Evolutionary conservation across 2,329 filamentous ascomycete genomes (phyloP).

Genomic region (Septoria petroselini): DNA sequence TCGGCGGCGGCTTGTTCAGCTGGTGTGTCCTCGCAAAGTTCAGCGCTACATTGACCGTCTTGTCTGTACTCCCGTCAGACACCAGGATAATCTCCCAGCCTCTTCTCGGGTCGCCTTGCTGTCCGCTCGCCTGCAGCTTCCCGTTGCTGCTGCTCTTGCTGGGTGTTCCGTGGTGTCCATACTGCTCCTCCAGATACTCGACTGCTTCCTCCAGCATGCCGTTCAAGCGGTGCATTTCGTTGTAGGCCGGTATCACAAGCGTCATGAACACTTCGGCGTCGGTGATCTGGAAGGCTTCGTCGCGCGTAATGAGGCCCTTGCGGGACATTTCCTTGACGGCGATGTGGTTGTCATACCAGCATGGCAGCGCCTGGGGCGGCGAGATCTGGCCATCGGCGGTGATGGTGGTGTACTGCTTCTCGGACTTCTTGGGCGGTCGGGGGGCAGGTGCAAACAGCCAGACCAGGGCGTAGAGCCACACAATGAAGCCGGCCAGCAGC

Average conservation of each 20-base stretch:
- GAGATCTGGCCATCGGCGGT: conserved; percentile 60
- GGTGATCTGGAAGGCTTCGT: conserved; percentile 61
- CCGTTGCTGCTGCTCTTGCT: conserved; percentile 36
- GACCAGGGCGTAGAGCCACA: conserved; percentile 12
- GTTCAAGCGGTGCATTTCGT: conserved; percentile 78
- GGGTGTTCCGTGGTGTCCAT: conserved; percentile 43
- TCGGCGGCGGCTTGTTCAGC: conserved; percentile 42
- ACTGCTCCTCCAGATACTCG: conserved; percentile 73
- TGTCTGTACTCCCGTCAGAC: conserved; percentile 83
- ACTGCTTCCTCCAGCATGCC: conserved; percentile 90
- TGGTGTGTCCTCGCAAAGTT: conserved; percentile 71
- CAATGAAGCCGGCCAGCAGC: conserved; percentile 5
- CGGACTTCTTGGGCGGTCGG: conserved; percentile 67
- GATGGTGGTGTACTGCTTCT: conserved; percentile 82
- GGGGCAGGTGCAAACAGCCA: conserved; percentile 73
- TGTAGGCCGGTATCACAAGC: conserved; percentile 91
- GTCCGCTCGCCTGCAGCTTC: conserved; percentile 31
- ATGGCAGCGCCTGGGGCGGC: conserved; percentile 62
- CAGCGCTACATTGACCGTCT: conserved; percentile 74
- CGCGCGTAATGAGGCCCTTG: conserved; percentile 32
- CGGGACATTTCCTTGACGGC: conserved; percentile 51
- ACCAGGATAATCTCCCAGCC: conserved; percentile 94
- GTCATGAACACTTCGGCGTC: conserved; percentile 80
- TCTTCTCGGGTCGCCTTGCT: conserved; percentile 32
- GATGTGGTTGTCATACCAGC: conserved; percentile 80